Base-by-base conservation (phyloP, 2,329 filamentous ascomycete species). In the Pseudocercospora cruenta region DNA sequence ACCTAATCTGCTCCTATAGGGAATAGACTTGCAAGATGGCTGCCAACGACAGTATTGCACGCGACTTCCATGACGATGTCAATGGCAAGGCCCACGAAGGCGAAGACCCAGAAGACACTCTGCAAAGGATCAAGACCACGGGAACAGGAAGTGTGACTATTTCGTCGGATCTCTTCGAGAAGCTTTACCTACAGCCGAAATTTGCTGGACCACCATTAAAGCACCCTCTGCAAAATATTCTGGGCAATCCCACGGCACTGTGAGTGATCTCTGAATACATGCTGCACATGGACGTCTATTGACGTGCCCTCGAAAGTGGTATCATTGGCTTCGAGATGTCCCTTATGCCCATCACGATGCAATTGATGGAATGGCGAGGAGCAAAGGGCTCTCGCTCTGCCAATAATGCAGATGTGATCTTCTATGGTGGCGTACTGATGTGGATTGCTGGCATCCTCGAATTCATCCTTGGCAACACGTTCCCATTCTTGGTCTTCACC, bases 401-500 rank as follows among this genome's bases (percentile, higher is more conserved):
- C 16, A 67, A 69, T 14, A 71, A 71, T 53, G 67, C 67, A 4
- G 58, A 64, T 57, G 67, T 71, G 49, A 69, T 71, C 58, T 65
- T 71, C 58, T 71, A 64, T 31, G 69, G 69, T 22, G 69, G 62
- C 26, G 58, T 71, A 6, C 31, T 71, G 47, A 69, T 71, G 69
- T 71, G 69, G 69, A 43, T 67, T 19, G 59, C 60, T 12, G 69
- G 66, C 10, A 47, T 71, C 21, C 55, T 71, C 21, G 67, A 71
- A 39, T 70, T 71, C 36, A 36, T 71, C 10, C 60, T 71, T n/a
- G 69, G 69, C 43, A 71, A 71, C 45, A 71, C 69, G 1, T 71
- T 71, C 22, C 68, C 69, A 16, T 71, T 71, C 62, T 51, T 71
- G 39, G 69, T 71, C 22, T 71, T 71, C 63, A 67, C 67, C 53